phyloP scores from a whole-genome alignment of 164 flowering plant genomes.

The Sedum album region DNA sequence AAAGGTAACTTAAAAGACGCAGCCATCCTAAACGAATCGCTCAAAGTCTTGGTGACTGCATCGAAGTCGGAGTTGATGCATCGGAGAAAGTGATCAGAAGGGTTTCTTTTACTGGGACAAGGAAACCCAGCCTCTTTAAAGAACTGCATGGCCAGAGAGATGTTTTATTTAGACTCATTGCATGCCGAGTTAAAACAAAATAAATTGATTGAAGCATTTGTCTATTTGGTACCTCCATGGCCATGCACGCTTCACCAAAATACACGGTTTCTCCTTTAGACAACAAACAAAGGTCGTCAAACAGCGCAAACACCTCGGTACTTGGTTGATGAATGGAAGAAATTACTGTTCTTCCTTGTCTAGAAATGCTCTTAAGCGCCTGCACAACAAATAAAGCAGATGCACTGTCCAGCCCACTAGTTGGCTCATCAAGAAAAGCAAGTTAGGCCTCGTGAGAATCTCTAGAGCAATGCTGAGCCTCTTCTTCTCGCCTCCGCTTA shows the following conservation, averaged over 20 bases:
- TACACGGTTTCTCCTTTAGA: slow-evolving; percentile 25
- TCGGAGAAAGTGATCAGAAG: slow-evolving; percentile 27
- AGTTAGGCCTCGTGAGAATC: slow-evolving; percentile 48
- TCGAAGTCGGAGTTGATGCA: slow-evolving; percentile 14
- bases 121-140: slow-evolving; percentile 25
- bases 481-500: slow-evolving; percentile 45
- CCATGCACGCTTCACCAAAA: slow-evolving; percentile 65
- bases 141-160: slow-evolving; percentile 15
- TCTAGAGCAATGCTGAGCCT: slow-evolving; percentile 22
- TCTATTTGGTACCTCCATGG: slow-evolving; percentile 35
- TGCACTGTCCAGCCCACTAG: slow-evolving; percentile 28
- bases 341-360: slow-evolving; percentile 33
- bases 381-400: slow-evolving; percentile 68
- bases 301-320: slow-evolving; percentile 57
- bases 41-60: slow-evolving; percentile 11
- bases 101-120: slow-evolving; percentile 26
- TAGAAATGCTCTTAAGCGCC: slow-evolving; percentile 39
- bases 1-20: slow-evolving; percentile 4
- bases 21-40: slow-evolving; percentile 11
- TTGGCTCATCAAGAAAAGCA: slow-evolving; percentile 62
- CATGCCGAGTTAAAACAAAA: not conserved
- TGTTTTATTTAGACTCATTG: not conserved
- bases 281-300: slow-evolving; percentile 46
- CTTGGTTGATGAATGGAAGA: not conserved
- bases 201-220: not conserved